phyloP scores from a whole-genome alignment of 257 asterid species.

The Penstemon eatonii region DNA sequence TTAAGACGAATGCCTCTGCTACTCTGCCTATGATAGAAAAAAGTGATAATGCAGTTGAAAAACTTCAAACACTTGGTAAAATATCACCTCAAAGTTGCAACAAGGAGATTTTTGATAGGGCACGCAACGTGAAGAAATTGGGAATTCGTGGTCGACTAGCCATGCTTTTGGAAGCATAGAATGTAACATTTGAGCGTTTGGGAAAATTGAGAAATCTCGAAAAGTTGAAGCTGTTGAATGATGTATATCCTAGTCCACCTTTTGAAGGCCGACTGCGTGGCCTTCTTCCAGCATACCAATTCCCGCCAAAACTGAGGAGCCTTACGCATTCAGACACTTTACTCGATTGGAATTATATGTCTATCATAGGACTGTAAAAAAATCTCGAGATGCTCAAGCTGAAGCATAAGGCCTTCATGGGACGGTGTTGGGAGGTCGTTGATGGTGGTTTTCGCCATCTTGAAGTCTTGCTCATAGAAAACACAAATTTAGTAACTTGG shows the following conservation, averaged over 20 bases:
- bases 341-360: conserved; percentile 41
- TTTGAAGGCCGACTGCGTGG: conserved; percentile 21
- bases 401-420: conserved; percentile 36
- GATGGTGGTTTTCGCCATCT: conserved; percentile 28
- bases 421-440: background rate
- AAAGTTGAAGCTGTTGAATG: conserved; percentile 48
- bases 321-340: conserved; percentile 28
- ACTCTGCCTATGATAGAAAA: conserved; percentile 20
- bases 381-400: conserved; percentile 35
- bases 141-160: conserved; percentile 44
- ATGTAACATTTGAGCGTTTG: conserved; percentile 36
- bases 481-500: conserved; percentile 26
- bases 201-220: conserved; percentile 35
- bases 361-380: conserved; percentile 32
- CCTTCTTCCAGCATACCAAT: conserved; percentile 36
- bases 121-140: conserved; percentile 38
- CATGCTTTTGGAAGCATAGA: conserved; percentile 28
- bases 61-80: conserved; percentile 43
- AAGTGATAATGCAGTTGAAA: conserved; percentile 17
- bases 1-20: conserved; percentile 44
- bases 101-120: conserved; percentile 25
- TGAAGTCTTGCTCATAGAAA: conserved; percentile 24
- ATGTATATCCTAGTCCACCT: conserved; percentile 18
- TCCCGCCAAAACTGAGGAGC: conserved; percentile 33
- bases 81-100: conserved; percentile 49